Base-by-base conservation (phyloP, 2,329 filamentous ascomycete genomes). In the Nemania diffusa region DNA sequence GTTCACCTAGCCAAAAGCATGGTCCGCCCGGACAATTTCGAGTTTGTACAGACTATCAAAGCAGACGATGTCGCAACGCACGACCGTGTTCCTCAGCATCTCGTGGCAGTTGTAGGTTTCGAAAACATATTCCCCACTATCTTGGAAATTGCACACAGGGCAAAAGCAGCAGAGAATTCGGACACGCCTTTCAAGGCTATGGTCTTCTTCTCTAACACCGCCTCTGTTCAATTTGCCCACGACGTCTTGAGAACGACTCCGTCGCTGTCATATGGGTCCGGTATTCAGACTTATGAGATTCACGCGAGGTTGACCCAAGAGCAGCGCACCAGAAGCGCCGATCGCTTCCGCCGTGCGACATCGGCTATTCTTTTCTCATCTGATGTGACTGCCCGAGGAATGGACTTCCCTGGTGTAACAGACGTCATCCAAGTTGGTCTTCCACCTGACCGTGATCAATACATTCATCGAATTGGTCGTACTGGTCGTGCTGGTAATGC, bases 131-230 rank as follows among this genome's bases (percentile, higher is more conserved):
- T 93, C 68, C 93, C 96, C 17, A 81, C 91, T 2, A 78, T 98
- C 22, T 84, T 96, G 61, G 94, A 98, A 79, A 85, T 97, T 58
- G 82, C 90, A 53, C 82, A 90, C 62, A 85, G 86, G 40, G 89
- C 91, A 73, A 78, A 84, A 32, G 88, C 91, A 73, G 79, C 85
- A n/a, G 73, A 83, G 32, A 80, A 82, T 1, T 78, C 78, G 3
- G 74, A 69, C 3, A 79, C 79, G 17, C 92, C 93, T 0, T 97
- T 98, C 87, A 99, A 99, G 85, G 93, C 93, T n/a, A 97, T 99
- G 67, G 83, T 97, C 48, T 99, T 97, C 82, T 91, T 95, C 78
- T 92, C 92, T 74, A 93, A 91, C 24, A 97, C 92, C 0, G 87
- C 88, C 26, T 85, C 91, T 70, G 92, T 94, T 51, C 84, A 90